Evolutionary conservation across 495 filamentous ascomycete genomes (phyloP).

Genomic region (Hamigera avellanea): DNA sequence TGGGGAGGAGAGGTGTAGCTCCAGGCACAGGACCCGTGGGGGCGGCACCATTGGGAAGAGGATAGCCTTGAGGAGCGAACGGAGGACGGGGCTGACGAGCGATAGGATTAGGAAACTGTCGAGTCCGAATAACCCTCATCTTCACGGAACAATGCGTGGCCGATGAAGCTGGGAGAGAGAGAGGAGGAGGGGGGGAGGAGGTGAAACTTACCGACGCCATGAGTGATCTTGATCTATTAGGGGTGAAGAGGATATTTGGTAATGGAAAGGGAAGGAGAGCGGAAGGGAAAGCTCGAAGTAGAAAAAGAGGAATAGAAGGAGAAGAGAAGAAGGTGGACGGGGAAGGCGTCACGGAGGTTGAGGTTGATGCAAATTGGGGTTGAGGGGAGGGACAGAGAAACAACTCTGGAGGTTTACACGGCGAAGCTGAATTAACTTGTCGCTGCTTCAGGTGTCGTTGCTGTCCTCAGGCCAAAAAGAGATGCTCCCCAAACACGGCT

Average conservation of each 20-base stretch:
- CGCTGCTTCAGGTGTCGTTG: too few relatives aligned
- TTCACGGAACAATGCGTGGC: background rate
- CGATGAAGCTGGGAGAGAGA: constrained; percentile 4
- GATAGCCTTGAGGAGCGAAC: constrained; percentile 38
- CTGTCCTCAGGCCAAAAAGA: too few relatives aligned
- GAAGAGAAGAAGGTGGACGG: constrained; percentile 5
- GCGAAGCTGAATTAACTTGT: background rate
- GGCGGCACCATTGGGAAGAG: constrained; percentile 36
- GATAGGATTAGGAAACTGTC: constrained; percentile 1
- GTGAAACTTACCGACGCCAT: constrained; percentile 45
- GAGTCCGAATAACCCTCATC: too few relatives aligned
- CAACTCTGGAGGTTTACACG: too few relatives aligned
- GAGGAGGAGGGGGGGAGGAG: constrained; percentile 8
- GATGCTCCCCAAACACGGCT: too few relatives aligned
- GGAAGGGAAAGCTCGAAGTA: constrained; percentile 11
- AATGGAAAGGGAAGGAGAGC: constrained; percentile 12
- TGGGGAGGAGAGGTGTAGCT: constrained; percentile 46
- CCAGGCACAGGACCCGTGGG: constrained; percentile 37
- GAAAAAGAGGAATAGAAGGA: constrained; percentile 11
- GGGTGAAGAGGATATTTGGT: constrained; percentile 1
- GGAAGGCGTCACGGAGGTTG: constrained; percentile 5
- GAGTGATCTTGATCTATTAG: constrained; percentile 9
- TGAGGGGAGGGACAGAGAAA: constrained; percentile 4
- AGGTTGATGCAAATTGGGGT: constrained; percentile 2
- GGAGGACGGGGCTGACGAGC: constrained; percentile 29